These are phyloP conservation scores for Yamadazyma insecticola DNA, from an alignment of 805 yeast genomes.

Conservation along the genomic window DNA sequence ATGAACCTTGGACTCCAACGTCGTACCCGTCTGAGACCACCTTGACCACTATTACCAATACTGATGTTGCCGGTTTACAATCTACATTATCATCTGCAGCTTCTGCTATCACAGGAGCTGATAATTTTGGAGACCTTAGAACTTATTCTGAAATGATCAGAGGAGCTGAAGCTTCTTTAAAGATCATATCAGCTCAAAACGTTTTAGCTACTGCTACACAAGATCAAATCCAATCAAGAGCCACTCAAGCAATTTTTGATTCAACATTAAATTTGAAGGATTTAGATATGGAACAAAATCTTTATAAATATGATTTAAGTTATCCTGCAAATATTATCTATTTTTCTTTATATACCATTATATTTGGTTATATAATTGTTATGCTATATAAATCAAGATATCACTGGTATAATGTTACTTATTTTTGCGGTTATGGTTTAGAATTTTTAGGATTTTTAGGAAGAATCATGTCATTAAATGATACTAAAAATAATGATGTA, in stretches of 20 bases:
- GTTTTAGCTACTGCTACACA: constrained; percentile 38
- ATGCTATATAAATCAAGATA: constrained; percentile 31
- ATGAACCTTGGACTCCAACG: constrained; percentile 8
- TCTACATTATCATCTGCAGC: constrained; percentile 4
- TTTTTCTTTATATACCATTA: constrained; percentile 20
- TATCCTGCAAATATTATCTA: constrained; percentile 30
- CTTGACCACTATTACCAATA: constrained; percentile 9
- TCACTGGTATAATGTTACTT: constrained; percentile 37
- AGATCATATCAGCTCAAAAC: constrained; percentile 29
- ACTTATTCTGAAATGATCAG: constrained; percentile 21
- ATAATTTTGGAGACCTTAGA: constrained; percentile 9
- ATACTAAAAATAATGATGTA: constrained; percentile 15
- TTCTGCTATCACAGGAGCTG: constrained; percentile 1
- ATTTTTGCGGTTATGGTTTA: constrained; percentile 30
- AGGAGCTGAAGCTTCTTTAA: constrained; percentile 35
- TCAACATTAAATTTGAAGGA: constrained; percentile 28
- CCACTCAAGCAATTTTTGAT: constrained; percentile 29
- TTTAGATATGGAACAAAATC: constrained; percentile 24
- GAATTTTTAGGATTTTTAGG: constrained; percentile 38
- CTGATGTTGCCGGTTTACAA: constrained; percentile 6
- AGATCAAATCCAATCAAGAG: constrained; percentile 17
- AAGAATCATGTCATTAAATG: constrained; percentile 25
- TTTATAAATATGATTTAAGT: constrained; percentile 20
- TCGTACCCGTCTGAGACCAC: constrained; percentile 4
- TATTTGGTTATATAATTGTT: constrained; percentile 18